Percentiles rank a stretch among this genome's conserved stretches.
phyloP scores from a whole-genome alignment of 257 asterid species.

The Fraxinus anomala region DNA sequence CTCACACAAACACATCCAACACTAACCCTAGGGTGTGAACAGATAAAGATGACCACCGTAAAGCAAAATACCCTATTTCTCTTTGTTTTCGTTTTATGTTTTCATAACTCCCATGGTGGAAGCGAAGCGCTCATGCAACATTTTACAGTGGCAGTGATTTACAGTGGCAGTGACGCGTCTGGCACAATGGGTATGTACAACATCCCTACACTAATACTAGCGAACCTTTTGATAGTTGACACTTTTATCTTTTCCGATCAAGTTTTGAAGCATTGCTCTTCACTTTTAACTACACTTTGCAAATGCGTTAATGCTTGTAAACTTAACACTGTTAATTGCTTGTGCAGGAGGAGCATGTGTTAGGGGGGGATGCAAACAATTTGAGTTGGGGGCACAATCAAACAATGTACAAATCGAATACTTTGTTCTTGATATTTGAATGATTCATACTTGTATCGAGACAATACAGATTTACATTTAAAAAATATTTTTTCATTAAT shows the following conservation, averaged over 20 bases:
- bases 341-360: conserved; percentile 17
- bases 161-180: conserved; percentile 12
- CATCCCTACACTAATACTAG: no score
- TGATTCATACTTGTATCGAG: no score
- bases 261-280: neutral
- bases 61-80: neutral
- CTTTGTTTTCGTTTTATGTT: conserved; percentile 6
- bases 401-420: no score
- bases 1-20: neutral
- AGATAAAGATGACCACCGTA: neutral
- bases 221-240: neutral
- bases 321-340: no score
- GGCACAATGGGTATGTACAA: conserved; percentile 19
- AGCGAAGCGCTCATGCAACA: conserved; percentile 18
- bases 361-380: no score
- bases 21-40: neutral
- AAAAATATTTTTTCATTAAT: no score
- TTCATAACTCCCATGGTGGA: neutral
- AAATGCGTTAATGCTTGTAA: no score
- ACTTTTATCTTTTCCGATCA: neutral
- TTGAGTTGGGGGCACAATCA: no score
- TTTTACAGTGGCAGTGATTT: conserved; percentile 20
- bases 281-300: neutral
- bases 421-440: no score
- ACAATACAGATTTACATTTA: no score